Evolutionary conservation across 2,329 filamentous ascomycete species (phyloP).

Genomic region (Neofusicoccum parvum): DNA sequence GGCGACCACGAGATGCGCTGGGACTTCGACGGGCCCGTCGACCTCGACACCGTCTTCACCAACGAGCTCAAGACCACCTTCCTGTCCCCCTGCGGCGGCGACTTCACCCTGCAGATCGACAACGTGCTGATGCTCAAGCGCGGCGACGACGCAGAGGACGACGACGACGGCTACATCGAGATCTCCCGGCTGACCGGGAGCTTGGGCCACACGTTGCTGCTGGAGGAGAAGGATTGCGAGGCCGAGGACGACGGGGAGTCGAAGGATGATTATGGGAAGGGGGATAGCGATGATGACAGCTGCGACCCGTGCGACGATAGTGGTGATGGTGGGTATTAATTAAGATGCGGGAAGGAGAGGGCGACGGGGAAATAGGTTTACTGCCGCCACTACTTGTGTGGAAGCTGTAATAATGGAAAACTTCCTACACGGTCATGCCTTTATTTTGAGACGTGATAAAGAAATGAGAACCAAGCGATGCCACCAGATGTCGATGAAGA

Average conservation of each 20-base stretch:
- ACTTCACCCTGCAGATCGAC: background rate
- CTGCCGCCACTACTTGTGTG: no score
- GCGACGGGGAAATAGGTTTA: no score
- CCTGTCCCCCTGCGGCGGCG: background rate
- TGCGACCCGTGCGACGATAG: no score
- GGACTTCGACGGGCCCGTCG: background rate
- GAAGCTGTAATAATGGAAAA: no score
- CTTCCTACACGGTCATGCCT: no score
- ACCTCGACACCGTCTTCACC: background rate
- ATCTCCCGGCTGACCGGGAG: background rate
- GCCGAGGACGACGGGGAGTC: no score
- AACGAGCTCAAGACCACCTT: background rate
- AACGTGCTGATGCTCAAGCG: background rate
- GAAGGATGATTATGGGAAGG: no score
- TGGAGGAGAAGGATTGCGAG: background rate
- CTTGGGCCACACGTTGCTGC: background rate
- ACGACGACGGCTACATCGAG: background rate
- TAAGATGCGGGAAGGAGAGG: no score
- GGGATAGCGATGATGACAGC: background rate
- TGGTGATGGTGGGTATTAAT: no score
- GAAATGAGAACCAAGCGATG: no score
- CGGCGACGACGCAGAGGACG: background rate
- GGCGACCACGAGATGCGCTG: background rate
- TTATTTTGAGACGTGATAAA: no score
- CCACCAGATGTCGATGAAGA: no score